phyloP scores from a whole-genome alignment of 495 filamentous ascomycete genomes.

The Achaetomiella virescens region DNA sequence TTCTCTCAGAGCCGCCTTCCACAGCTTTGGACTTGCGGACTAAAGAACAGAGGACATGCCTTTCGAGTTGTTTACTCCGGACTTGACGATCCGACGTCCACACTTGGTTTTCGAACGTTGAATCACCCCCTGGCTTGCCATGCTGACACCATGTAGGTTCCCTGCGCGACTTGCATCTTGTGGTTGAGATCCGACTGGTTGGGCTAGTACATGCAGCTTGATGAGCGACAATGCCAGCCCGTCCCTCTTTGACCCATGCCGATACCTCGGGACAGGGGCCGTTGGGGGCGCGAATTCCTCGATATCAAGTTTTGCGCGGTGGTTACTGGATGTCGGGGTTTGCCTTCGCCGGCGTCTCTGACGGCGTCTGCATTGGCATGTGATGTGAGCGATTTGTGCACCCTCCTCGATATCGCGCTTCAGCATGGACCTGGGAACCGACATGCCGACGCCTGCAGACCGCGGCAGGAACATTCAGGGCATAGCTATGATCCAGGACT shows the following conservation, averaged over 20 bases:
- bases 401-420: background rate
- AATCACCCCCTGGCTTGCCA: background rate
- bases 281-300: background rate
- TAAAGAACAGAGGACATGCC: conserved; percentile 50
- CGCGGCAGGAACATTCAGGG: too few relatives aligned
- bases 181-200: conserved; percentile 5
- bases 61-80: background rate
- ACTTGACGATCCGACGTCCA: too few relatives aligned
- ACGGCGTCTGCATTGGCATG: background rate
- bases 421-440: background rate
- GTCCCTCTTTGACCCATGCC: conserved; percentile 1
- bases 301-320: background rate
- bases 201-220: conserved; percentile 1
- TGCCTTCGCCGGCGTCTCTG: background rate
- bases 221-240: background rate
- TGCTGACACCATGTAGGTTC: conserved; percentile 14
- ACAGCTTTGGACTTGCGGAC: conserved; percentile 46
- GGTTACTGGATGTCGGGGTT: background rate
- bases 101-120: background rate
- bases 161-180: background rate
- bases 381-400: background rate
- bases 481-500: too few relatives aligned
- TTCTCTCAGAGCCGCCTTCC: conserved; percentile 48
- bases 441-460: too few relatives aligned
- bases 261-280: conserved; percentile 4